phyloP scores from a whole-genome alignment of 2,329 filamentous ascomycete genomes.

The Blastomyces emzantsi region DNA sequence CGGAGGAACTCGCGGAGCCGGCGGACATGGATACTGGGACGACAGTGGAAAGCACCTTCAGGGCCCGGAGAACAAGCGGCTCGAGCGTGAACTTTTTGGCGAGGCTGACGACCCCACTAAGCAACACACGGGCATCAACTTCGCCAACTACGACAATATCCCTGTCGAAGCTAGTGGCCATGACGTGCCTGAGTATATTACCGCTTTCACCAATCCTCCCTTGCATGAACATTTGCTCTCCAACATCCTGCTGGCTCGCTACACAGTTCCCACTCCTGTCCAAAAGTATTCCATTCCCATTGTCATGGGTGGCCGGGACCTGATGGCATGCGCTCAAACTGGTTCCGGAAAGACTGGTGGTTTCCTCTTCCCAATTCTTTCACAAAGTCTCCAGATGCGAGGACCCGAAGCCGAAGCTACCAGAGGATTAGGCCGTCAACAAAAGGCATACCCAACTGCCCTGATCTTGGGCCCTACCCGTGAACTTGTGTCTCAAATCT shows the following conservation, averaged over 20 bases:
- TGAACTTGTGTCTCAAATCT: conserved; percentile 98
- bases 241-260: conserved; percentile 91
- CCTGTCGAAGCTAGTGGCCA: conserved; percentile 94
- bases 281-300: conserved; percentile 99
- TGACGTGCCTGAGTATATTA: conserved; percentile 85
- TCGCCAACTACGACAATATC: conserved; percentile 99
- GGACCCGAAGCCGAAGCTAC: conserved; percentile 60
- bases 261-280: conserved; percentile 92
- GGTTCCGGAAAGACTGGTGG: conserved; percentile 99
- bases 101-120: conserved; percentile 83
- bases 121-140: conserved; percentile 98
- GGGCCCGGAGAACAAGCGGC: conserved; percentile 74
- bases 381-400: conserved; percentile 89
- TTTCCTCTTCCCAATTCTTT: conserved; percentile 98
- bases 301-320: conserved; percentile 92
- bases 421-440: conserved; percentile 69
- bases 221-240: conserved; percentile 84
- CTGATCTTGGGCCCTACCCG: conserved; percentile 93
- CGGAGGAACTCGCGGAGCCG: conserved; percentile 53
- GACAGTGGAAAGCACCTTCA: conserved; percentile 86
- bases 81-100: conserved; percentile 95
- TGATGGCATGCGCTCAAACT: conserved; percentile 99
- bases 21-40: conserved; percentile 91
- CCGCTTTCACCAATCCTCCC: conserved; percentile 85
- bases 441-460: conserved; percentile 95